Evolutionary conservation across 495 filamentous ascomycete species (phyloP).

Genomic region (Delitschia confertaspora): DNA sequence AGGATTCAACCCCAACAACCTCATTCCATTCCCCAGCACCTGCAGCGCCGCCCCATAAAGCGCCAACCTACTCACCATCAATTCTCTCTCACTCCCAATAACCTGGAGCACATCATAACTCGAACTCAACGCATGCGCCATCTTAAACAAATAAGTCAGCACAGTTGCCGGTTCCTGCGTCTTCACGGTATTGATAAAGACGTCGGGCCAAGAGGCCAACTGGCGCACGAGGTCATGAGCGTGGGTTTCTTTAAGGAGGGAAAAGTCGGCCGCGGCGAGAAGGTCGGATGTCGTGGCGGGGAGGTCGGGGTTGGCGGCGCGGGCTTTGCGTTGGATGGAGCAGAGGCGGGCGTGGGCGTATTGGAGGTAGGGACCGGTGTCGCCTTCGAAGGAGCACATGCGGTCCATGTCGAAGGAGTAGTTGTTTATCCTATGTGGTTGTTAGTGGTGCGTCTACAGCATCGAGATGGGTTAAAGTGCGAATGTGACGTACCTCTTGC

Average conservation of each 20-base stretch:
- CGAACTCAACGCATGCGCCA: conserved; percentile 33
- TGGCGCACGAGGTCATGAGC: conserved; percentile 51
- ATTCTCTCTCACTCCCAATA: conserved; percentile 29
- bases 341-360: conserved; percentile 61
- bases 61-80: conserved; percentile 33
- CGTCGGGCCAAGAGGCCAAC: conserved; percentile 55
- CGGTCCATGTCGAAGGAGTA: conserved; percentile 60
- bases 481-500: conserved; percentile 53
- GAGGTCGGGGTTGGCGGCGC: conserved; percentile 5
- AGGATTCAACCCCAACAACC: conserved; percentile 37
- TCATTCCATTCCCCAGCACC: conserved; percentile 38
- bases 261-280: conserved; percentile 48
- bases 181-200: conserved; percentile 51
- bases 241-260: conserved; percentile 48
- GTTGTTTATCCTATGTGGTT: conserved; percentile 46
- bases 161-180: conserved; percentile 56
- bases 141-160: conserved; percentile 39
- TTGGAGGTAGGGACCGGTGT: conserved; percentile 63
- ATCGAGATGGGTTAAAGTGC: conserved; percentile 55
- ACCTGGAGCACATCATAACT: conserved; percentile 37
- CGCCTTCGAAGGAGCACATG: conserved; percentile 63
- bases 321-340: conserved; percentile 41
- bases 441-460: conserved; percentile 59
- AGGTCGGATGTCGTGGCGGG: conserved; percentile 58
- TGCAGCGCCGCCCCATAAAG: conserved; percentile 33